Conservation (phyloP, 2,329 filamentous ascomycete genomes). For the Dactylellina leptospora region DNA sequence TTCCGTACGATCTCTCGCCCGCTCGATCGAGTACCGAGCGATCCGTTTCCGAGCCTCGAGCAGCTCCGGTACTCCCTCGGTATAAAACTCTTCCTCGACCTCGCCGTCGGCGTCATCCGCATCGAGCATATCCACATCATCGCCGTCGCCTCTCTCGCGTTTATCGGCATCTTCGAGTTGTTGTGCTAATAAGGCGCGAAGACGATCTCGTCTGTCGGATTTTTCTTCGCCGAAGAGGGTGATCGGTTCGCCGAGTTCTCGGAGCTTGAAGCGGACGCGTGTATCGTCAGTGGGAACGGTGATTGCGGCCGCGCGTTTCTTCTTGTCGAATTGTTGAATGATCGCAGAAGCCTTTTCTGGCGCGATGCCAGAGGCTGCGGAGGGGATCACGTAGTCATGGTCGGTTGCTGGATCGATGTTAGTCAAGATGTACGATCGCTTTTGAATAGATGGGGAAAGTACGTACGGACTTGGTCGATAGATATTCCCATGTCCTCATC, state of each 20-base stretch:
- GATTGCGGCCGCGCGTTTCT: slow-evolving; percentile 85
- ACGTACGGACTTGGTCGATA: slow-evolving; percentile 71
- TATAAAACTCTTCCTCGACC: slow-evolving; percentile 94
- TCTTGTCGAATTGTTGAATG: slow-evolving; percentile 87
- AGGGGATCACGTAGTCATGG: slow-evolving; percentile 82
- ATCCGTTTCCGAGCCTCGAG: slow-evolving; percentile 80
- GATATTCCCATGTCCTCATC: slow-evolving; percentile 69
- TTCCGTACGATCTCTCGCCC: slow-evolving; percentile 78
- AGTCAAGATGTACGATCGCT: not conserved
- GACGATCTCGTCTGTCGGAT: slow-evolving; percentile 82
- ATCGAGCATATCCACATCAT: slow-evolving; percentile 69
- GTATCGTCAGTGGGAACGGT: slow-evolving; percentile 93
- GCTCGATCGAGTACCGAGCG: slow-evolving; percentile 81
- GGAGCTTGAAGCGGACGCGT: slow-evolving; percentile 79
- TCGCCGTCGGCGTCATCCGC: slow-evolving; percentile 72
- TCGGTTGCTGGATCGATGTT: slow-evolving; percentile 68
- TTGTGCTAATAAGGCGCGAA: slow-evolving; percentile 81
- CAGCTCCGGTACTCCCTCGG: slow-evolving; percentile 77
- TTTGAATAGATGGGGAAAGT: not conserved
- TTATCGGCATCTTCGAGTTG: slow-evolving; percentile 70
- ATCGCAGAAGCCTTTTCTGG: slow-evolving; percentile 86
- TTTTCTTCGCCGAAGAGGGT: slow-evolving; percentile 93
- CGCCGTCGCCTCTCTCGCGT: slow-evolving; percentile 70
- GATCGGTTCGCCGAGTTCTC: slow-evolving; percentile 89
- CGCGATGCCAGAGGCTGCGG: slow-evolving; percentile 71